phyloP scores from a whole-genome alignment of 1,139 yeast species.

The Yamadazyma diospyri region DNA sequence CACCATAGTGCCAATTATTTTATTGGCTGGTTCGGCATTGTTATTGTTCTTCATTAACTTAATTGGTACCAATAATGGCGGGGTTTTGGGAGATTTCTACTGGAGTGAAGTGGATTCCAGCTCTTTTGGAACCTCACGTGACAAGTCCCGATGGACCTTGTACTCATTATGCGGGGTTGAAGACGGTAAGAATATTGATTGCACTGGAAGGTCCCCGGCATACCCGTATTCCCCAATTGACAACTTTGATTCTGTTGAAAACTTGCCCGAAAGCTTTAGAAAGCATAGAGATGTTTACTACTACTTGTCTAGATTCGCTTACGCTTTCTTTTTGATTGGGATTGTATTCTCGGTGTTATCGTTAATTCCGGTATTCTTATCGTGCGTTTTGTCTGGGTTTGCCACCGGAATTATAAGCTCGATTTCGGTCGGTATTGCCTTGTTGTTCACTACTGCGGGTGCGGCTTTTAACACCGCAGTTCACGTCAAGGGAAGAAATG shows the following conservation, averaged over 20 bases:
- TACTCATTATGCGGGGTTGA: conserved; percentile 57
- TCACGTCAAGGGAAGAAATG: conserved; percentile 57
- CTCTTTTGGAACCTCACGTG: conserved; percentile 36
- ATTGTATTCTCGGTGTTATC: conserved; percentile 54
- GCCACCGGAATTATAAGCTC: conserved; percentile 26
- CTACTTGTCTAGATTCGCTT: conserved; percentile 64
- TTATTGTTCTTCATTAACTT: conserved; percentile 60
- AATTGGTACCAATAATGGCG: conserved; percentile 54
- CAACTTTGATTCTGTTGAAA: conserved; percentile 44
- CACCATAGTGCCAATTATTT: conserved; percentile 25
- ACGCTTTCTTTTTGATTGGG: conserved; percentile 63
- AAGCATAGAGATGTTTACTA: conserved; percentile 48
- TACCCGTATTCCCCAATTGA: conserved; percentile 64
- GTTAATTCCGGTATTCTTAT: conserved; percentile 31
- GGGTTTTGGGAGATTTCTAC: conserved; percentile 53
- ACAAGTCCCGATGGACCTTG: conserved; percentile 65
- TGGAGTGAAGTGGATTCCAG: conserved; percentile 71
- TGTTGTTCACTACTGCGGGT: conserved; percentile 52
- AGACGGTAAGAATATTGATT: conserved; percentile 36
- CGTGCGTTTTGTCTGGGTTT: conserved; percentile 18
- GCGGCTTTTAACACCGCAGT: conserved; percentile 65
- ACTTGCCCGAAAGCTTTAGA: conserved; percentile 45
- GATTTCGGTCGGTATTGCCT: conserved; percentile 30
- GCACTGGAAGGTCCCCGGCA: conserved; percentile 51
- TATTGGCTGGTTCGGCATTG: conserved; percentile 42